Evolutionary conservation across 1,284 basidiomycete species (phyloP).

Genomic region (Pisolithus thermaeus): DNA sequence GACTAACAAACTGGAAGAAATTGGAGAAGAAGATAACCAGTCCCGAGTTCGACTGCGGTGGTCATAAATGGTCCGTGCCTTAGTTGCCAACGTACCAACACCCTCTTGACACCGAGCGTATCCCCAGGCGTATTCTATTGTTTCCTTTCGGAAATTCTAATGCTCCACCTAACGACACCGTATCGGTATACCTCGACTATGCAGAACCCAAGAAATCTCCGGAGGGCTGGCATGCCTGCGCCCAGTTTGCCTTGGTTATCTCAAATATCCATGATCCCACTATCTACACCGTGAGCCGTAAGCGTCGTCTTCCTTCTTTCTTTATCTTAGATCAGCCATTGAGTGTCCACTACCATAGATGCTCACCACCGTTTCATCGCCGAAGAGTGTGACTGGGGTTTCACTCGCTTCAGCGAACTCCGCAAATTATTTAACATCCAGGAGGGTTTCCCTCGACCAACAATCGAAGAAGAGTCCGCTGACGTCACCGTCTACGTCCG

Average conservation of each 20-base stretch:
- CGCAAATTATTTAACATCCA: slow-evolving; percentile 87
- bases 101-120: slow-evolving; percentile 5
- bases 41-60: slow-evolving; percentile 95
- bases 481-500: slow-evolving; percentile 95
- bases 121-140: slow-evolving; percentile 86
- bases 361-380: slow-evolving; percentile 99
- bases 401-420: slow-evolving; percentile 97
- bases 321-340: neutral
- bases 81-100: slow-evolving; percentile 7
- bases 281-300: slow-evolving; percentile 96
- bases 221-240: slow-evolving; percentile 99
- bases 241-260: slow-evolving; percentile 98
- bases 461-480: slow-evolving; percentile 93
- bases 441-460: slow-evolving; percentile 84
- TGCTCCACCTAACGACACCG: slow-evolving; percentile 98
- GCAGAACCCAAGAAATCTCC: slow-evolving; percentile 96
- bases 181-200: slow-evolving; percentile 99
- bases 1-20: slow-evolving; percentile 82
- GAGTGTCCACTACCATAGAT: slow-evolving; percentile 47
- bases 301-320: slow-evolving; percentile 19
- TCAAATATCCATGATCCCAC: slow-evolving; percentile 95
- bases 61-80: slow-evolving; percentile 85
- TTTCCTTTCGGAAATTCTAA: slow-evolving; percentile 99
- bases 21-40: slow-evolving; percentile 93
- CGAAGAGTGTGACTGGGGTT: slow-evolving; percentile 99